Evolutionary conservation across 164 flowering plant genomes (phyloP), one percentile per base, ranked within the genome.

Genomic region (Piper betle): DNA sequence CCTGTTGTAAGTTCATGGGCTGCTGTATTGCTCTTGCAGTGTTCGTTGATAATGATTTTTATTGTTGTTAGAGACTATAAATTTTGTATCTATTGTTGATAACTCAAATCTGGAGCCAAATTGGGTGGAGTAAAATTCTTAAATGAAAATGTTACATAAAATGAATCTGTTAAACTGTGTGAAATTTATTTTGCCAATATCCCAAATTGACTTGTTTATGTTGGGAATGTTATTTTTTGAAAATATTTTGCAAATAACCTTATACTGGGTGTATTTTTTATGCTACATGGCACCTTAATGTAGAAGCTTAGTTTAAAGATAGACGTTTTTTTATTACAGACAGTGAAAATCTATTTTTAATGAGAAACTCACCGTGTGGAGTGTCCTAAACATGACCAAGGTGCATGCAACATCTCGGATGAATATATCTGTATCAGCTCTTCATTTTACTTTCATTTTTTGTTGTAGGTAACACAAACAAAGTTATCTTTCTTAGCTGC

Each of bases 401-500:
- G 6, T 46, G 15, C 10, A 46, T 46, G 10, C 10, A 42, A 46
- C 15, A 46, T 15, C 15, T 46, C 33, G 33, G 33, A 25, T 25
- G 33, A 25, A 46, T 46, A 42, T 42, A 10, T 46, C 15, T 2
- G 50, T 6, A 25, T 25, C 33, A 25, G 33, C 33, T 25, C 33
- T 25, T 25, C 33, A 25, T 46, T 46, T 46, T 6, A 5, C 6
- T 46, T 9, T 61, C 65, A 38, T 53, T 37, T 59, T 61, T 2
- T 73, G 19, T n/a, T 60, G 9, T 64, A 92, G 97, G 75, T 92
- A 67, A 68, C 80, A n/a, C 65, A 80, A 71, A 78, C 96, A 48
- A 79, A 84, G 57, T 71, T 83, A 60, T 81, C 91, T 57, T 80
- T 92, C 70, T 68, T 89, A 61, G 98, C 96, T 40, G 78, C 58